Base-by-base conservation (phyloP, 2,329 filamentous ascomycete genomes). In the Fusarium mexicanum region DNA sequence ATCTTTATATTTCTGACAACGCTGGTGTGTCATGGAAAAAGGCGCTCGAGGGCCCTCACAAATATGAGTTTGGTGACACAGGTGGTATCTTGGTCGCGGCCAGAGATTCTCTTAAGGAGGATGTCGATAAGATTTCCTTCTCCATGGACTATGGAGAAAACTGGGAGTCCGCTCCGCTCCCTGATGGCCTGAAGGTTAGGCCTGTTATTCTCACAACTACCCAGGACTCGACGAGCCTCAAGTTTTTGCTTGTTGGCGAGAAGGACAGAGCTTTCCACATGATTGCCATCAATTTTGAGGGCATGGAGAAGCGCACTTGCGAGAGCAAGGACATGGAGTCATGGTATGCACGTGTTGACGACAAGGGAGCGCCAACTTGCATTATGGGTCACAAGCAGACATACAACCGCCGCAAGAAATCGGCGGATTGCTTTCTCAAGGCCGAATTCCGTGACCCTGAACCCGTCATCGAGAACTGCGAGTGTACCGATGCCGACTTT, bases 371-470 rank as follows among this genome's bases (percentile, higher is more conserved):
- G 59, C 89, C 95, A 6, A 94, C 91, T 58, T 99, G 96, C 81
- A 86, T 99, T 74, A 98, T 99, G 96, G 96, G 96, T 26, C 95
- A 98, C 81, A 97, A 92, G 78, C 96, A 98, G 80, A 94, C 90
- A 71, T 99, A 93, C 83, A 89, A 87, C 62, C 91, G 96, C 73
- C 91, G 96, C 77, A 98, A 97, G 86, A 93, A 94, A 80, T 89
- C 94, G 76, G 92, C 93, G 24, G 91, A 97, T 69, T 99, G 97
- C 83, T 97, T 98, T 81, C 88, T 98, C 76, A 93, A 94, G 77
- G 88, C 93, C 69, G 91, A 96, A 61, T 98, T 98, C 85, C 91
- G 94, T 79, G 93, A 96, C 72, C 91, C 93, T 1, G 83, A 89
- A 40, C 90, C 93, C 4, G 86, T 91, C 69, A 92, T 89, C 35